Evolutionary conservation across 306 rosid species (phyloP), one percentile per base, ranked within the genome.

Genomic region (Inga leiocalycina): DNA sequence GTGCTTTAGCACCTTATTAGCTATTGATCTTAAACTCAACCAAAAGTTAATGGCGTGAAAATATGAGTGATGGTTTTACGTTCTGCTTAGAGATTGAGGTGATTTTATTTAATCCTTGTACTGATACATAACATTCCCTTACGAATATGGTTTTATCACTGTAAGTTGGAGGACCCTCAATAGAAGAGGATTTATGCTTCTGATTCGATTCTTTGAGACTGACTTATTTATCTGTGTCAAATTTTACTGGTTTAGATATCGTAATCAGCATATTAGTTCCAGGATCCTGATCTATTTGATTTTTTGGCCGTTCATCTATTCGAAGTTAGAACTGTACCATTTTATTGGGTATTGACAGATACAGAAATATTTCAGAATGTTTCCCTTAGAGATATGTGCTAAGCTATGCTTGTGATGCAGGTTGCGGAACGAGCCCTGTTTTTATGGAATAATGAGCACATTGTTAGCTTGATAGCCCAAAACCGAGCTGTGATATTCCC

Each of bases 351-450:
- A 70, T 70, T 2, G 12, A 3, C 15, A 22, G 35, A 12, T 61
- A 24, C 11, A 61, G 34, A 59, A n/a, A 10, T 24, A 24, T 22
- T 61, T 65, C 3, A 16, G 27, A 66, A 73, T 77, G 56, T 76
- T 80, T 32, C 22, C 34, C 65, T 84, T 19, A 2, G 39, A 85
- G 67, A 43, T 77, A 77, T 80, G 78, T 54, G 82, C 87, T 87
- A 71, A 85, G 56, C 45, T 43, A 69, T 35, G 39, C 64, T 82
- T 79, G 54, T 17, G 35, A 66, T 92, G 90, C 94, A 96, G 99
- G 99, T 96, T 87, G 94, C 99, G 45, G 99, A 96, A 85, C 88
- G 99, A 49, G 91, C 98, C 71, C 97, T 94, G 59, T 94, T 92
- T 85, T 90, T 94, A 79, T 96, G 99, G 99, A 96, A 96, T 71